Conservation (phyloP, 805 yeast species). For the Candida khao-thaluensis region DNA sequence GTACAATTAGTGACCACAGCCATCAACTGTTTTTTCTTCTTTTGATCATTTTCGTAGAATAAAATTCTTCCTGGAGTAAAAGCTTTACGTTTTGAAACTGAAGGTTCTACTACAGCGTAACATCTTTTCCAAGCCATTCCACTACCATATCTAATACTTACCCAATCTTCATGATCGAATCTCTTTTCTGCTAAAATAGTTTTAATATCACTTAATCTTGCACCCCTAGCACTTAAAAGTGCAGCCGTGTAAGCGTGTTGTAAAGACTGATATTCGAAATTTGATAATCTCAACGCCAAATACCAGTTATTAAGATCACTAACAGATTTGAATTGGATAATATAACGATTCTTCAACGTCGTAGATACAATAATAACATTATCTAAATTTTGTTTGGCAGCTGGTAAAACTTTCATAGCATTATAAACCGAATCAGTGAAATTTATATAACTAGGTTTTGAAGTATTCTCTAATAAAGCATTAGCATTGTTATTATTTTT, state of each 20-base stretch:
- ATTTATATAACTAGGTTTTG: conserved; percentile 85
- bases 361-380: conserved; percentile 89
- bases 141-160: conserved; percentile 87
- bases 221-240: conserved; percentile 84
- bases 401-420: conserved; percentile 65
- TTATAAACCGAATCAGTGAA: conserved; percentile 87
- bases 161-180: conserved; percentile 91
- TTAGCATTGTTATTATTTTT: conserved; percentile 46
- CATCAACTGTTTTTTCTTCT: conserved; percentile 66
- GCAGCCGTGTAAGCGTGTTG: conserved; percentile 99
- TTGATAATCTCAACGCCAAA: conserved; percentile 75
- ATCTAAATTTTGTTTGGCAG: conserved; percentile 59
- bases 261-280: conserved; percentile 75
- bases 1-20: conserved; percentile 72
- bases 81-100: conserved; percentile 46
- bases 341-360: conserved; percentile 82
- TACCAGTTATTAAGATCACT: conserved; percentile 75
- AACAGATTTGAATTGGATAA: conserved; percentile 71
- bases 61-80: conserved; percentile 62
- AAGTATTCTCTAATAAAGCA: conserved; percentile 53
- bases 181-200: conserved; percentile 83
- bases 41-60: conserved; percentile 83
- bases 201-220: conserved; percentile 80
- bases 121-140: conserved; percentile 99
- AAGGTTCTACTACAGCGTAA: conserved; percentile 82